Base-by-base conservation (phyloP, 202 grass and related monocot species). In the Setaria viridis region DNA sequence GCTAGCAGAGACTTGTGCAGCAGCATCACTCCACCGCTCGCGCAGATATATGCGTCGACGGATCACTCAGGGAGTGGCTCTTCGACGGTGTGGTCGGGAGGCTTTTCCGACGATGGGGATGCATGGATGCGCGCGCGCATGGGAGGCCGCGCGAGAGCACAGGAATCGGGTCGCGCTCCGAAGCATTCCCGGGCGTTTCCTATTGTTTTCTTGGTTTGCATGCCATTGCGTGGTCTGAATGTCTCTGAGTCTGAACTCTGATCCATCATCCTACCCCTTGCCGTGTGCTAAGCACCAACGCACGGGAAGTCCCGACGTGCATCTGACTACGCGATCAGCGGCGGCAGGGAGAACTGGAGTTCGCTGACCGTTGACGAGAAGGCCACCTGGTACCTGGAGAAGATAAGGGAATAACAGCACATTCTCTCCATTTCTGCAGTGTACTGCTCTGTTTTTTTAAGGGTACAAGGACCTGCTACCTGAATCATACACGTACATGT, bases 81-180 rank as follows among this genome's bases (percentile, higher is more conserved):
- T 2, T 32, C 17, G 53, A 11, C 57, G 25, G 53, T 67, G 88
- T 79, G 84, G 88, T 13, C 20, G 46, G 54, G 89, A 87, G 89
- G 70, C 25, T 76, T 84, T 84, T 17, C 67, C 32, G 70, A 81
- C 54, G 30, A 21, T 8, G 55, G 20, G 63, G 62, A 41, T 67
- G 20, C 20, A 33, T 46, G 39, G 39, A 41, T 1, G 39, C 62
- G 80, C 19, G 3, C 34, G 30, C 9, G 50, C 46, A 69, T 72
- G 72, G 46, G 30, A 50, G 74, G 33, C 5, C 17, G 9, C 19
- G 64, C 32, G 74, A 74, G 48, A 79, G 65, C 29, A 41, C 13
- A 69, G 53, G 70, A 41, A 47, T 9, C 76, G 14, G 48, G 49
- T 3, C 39, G 0, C 37, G 9, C 49, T 41, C 57, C 66, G 56